Evolutionary conservation across 2,329 filamentous ascomycete species (phyloP), one percentile per base, ranked within the genome.

Genomic region (Cercospora beticola): DNA sequence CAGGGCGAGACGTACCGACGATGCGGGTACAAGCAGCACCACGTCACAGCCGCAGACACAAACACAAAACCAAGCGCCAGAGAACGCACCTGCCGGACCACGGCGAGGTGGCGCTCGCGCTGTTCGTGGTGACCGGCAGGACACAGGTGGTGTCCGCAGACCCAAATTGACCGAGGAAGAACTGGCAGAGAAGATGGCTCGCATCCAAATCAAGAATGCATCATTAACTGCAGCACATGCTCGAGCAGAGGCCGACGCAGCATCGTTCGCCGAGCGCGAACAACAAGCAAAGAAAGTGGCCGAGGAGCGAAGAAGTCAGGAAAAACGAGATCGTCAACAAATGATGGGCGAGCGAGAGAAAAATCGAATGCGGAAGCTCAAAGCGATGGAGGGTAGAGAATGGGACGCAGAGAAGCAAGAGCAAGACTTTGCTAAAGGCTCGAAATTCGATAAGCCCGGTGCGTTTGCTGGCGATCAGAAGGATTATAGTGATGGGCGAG

Each of bases 161-260:
- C 85, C 86, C 3, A 89, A 89, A 78, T 83, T 90, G 56, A 90
- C 88, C 1, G 88, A 90, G 75, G 86, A 85, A 71, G 86, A 91
- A 76, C 83, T 91, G 7, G 84, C 83, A 3, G 85, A 84, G 57
- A 87, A 87, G 69, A 86, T 91, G 68, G 87, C 85, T 7, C 82
- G 83, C 40, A 90, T 89, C 73, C 84, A 85, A 70, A 83, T 89
- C 72, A 86, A 88, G 67, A 90, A 89, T 64, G 86, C 85, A 5
- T 83, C 86, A 61, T 82, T 87, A 14, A 83, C 84, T 8, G 87
- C 86, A 8, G 87, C 87, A 0, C 88, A 91, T 75, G 86, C 86
- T 0, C 84, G 88, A 28, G 88, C 88, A n/a, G 87, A 90, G 80
- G 88, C 87, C n/a, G 89, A 91, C 72, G 84, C 86, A 64, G 88